Conservation (phyloP, 805 yeast genomes). For the Nakazawaea ishiwadae region DNA sequence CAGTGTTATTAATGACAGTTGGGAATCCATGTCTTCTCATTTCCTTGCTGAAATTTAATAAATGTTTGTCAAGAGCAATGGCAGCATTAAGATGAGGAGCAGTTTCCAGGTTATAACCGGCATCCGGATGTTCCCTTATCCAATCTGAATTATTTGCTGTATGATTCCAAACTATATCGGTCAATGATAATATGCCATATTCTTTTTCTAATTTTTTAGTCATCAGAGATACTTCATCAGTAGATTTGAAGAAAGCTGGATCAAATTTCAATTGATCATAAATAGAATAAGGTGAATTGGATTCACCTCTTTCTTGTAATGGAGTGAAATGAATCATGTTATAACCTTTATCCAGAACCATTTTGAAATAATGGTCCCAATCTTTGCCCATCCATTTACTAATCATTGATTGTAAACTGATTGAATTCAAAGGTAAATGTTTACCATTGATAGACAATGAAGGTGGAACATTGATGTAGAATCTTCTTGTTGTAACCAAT, state of each 20-base stretch:
- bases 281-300: constrained; percentile 91
- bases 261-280: constrained; percentile 82
- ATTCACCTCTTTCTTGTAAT: constrained; percentile 80
- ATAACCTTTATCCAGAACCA: constrained; percentile 71
- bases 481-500: constrained; percentile 49
- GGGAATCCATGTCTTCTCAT: constrained; percentile 61
- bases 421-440: constrained; percentile 67
- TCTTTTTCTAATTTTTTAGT: constrained; percentile 45
- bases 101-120: constrained; percentile 80
- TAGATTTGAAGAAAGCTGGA: constrained; percentile 50
- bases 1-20: constrained; percentile 39
- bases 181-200: constrained; percentile 66
- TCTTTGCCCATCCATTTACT: constrained; percentile 86
- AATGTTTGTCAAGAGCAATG: constrained; percentile 70
- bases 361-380: constrained; percentile 66
- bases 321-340: constrained; percentile 98
- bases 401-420: constrained; percentile 78
- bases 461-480: constrained; percentile 79
- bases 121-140: constrained; percentile 83
- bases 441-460: constrained; percentile 51
- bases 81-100: constrained; percentile 89
- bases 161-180: constrained; percentile 93
- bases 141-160: constrained; percentile 89
- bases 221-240: constrained; percentile 48
- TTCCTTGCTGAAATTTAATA: constrained; percentile 58